Conservation (phyloP, 306 rosid species). For the Sechiopsis laciniata region DNA sequence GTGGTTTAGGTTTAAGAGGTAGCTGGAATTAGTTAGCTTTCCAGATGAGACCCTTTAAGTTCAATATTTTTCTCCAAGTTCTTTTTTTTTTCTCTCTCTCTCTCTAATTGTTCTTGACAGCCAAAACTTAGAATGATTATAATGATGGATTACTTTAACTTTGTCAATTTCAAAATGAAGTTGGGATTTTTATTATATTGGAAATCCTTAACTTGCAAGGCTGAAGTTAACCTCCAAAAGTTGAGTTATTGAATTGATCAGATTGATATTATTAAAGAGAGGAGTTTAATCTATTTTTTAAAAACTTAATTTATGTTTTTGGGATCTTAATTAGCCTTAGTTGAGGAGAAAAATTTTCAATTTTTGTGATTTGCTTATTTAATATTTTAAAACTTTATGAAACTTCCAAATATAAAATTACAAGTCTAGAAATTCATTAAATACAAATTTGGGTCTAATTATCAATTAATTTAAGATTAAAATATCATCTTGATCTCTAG, state of each 20-base stretch:
- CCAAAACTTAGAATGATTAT: slow-evolving; percentile 21
- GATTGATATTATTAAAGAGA: slow-evolving; percentile 3
- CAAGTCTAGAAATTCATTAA: too few relatives aligned
- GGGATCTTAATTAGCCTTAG: not conserved
- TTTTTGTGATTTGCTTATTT: too few relatives aligned
- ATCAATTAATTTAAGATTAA: too few relatives aligned
- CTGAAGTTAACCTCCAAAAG: slow-evolving; percentile 16
- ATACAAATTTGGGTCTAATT: too few relatives aligned
- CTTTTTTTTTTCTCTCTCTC: not conserved
- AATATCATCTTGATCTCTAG: too few relatives aligned
- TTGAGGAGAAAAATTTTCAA: too few relatives aligned
- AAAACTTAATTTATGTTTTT: not conserved
- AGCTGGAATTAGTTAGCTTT: slow-evolving; percentile 23
- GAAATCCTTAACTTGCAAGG: slow-evolving; percentile 21
- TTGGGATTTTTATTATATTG: not conserved
- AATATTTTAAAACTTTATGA: too few relatives aligned
- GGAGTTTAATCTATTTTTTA: not conserved
- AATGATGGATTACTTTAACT: slow-evolving; percentile 23
- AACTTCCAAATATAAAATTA: too few relatives aligned
- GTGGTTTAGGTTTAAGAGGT: slow-evolving; percentile 13
- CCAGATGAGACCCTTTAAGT: slow-evolving; percentile 6
- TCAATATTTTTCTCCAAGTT: not conserved
- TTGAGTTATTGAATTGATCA: not conserved
- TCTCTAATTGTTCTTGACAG: slow-evolving; percentile 8
- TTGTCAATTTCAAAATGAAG: slow-evolving; percentile 8